Conservation (phyloP, 768 basidiomycete genomes). For the Agaricus bisporus region DNA sequence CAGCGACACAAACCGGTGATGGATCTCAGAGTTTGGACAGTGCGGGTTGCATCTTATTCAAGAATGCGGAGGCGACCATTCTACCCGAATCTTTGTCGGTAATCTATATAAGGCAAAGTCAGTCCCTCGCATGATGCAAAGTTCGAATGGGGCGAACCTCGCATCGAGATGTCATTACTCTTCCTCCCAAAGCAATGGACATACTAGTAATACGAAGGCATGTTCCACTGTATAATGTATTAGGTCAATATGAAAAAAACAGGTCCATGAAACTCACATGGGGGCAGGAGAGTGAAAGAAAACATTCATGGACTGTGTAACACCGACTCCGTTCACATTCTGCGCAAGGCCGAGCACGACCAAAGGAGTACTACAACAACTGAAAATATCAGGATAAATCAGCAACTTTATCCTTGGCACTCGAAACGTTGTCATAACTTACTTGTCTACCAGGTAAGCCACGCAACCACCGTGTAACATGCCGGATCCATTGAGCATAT, state of each 20-base stretch:
- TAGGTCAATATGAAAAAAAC: conserved; percentile 10
- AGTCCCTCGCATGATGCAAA: conserved; percentile 1
- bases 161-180: conserved; percentile 67
- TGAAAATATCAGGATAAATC: conserved; percentile 15
- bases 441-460: conserved; percentile 73
- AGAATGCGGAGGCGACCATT: conserved; percentile 57
- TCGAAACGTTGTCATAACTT: conserved; percentile 13
- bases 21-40: conserved; percentile 35
- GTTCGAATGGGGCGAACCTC: conserved; percentile 36
- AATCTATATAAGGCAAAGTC: conserved; percentile 32
- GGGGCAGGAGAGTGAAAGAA: conserved; percentile 66
- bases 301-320: conserved; percentile 67
- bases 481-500: conserved; percentile 71
- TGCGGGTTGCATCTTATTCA: conserved; percentile 71
- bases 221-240: conserved; percentile 40
- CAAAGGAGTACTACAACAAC: conserved; percentile 63
- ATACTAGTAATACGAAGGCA: conserved; percentile 54
- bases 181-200: conserved; percentile 59
- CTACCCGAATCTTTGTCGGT: conserved; percentile 52
- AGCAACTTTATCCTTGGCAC: background rate
- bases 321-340: conserved; percentile 64
- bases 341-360: conserved; percentile 59
- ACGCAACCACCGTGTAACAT: conserved; percentile 75
- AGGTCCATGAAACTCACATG: conserved; percentile 34
- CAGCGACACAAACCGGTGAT: background rate